Conservation (phyloP, 139 green algal species). For the Raphidocelis subcapitata region DNA sequence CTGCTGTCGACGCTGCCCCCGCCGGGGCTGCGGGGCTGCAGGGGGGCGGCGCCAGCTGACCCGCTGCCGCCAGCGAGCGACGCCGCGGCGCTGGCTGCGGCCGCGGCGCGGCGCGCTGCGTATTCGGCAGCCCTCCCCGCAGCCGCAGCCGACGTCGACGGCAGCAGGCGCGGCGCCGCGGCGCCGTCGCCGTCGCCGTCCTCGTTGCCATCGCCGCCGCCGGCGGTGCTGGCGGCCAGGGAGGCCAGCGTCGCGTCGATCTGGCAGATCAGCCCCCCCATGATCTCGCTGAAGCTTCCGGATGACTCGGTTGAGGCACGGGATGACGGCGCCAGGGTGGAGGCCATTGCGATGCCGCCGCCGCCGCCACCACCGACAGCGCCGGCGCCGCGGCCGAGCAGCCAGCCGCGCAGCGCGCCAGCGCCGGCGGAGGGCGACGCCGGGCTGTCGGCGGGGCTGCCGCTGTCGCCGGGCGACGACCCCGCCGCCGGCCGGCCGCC, state of each 20-base stretch:
- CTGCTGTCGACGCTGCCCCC: not conserved
- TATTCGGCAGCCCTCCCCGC: not conserved
- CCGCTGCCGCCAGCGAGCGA: not conserved
- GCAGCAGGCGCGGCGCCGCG: not conserved
- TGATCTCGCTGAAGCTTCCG: constrained; percentile 21
- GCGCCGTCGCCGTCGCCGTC: not conserved
- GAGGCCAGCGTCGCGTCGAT: constrained; percentile 27
- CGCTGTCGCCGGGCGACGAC: constrained; percentile 13
- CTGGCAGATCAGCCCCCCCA: constrained; percentile 16
- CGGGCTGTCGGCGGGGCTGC: not conserved
- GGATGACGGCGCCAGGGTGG: not conserved
- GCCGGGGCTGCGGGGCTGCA: not conserved
- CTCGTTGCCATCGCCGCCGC: not conserved
- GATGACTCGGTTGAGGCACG: not conserved
- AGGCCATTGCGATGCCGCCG: not conserved
- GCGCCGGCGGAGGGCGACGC: too few relatives aligned
- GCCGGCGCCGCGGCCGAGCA: not conserved
- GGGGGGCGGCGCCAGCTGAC: not conserved
- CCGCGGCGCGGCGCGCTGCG: not conserved
- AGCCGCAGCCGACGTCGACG: not conserved
- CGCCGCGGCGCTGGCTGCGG: constrained; percentile 1
- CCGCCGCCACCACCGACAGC: too few relatives aligned
- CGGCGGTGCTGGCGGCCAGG: not conserved
- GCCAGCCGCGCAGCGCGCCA: too few relatives aligned
- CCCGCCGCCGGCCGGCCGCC: not conserved